Conservation (phyloP, 78 protist species). For the Carpediemonas membranifera region DNA sequence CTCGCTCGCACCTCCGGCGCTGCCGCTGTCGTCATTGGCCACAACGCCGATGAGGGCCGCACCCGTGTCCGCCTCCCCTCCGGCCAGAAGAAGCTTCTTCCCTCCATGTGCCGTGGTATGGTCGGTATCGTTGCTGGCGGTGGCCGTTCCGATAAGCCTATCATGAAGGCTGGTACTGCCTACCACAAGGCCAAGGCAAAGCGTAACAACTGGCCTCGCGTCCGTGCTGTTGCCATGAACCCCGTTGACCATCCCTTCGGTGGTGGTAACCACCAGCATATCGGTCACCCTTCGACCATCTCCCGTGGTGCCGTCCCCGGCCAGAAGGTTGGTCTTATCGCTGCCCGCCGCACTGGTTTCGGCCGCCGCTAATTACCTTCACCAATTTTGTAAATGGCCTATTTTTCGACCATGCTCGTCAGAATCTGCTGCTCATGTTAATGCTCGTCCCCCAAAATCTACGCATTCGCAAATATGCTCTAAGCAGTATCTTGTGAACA, state of each 20-base stretch:
- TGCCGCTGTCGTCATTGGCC: slow-evolving; percentile 83
- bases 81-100: slow-evolving; percentile 83
- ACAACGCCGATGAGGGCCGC: slow-evolving; percentile 73
- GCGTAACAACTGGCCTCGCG: slow-evolving; percentile 97
- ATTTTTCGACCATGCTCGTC: too few relatives aligned
- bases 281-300: slow-evolving; percentile 95
- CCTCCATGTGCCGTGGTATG: slow-evolving; percentile 79
- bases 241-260: slow-evolving; percentile 91
- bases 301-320: slow-evolving; percentile 83
- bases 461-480: too few relatives aligned
- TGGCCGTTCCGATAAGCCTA: slow-evolving; percentile 98
- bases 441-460: too few relatives aligned
- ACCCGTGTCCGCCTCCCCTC: slow-evolving; percentile 92
- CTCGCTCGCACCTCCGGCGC: too few relatives aligned
- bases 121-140: slow-evolving; percentile 98
- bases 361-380: too few relatives aligned
- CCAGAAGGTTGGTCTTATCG: slow-evolving; percentile 94
- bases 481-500: too few relatives aligned
- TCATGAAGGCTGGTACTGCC: slow-evolving; percentile 94
- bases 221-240: slow-evolving; percentile 98
- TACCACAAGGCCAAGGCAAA: slow-evolving; percentile 88
- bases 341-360: slow-evolving; percentile 98
- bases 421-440: too few relatives aligned
- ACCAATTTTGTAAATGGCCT: too few relatives aligned
- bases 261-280: slow-evolving; percentile 99